Evolutionary conservation across 768 basidiomycete species (phyloP).

Genomic region (Pholiota microspora): DNA sequence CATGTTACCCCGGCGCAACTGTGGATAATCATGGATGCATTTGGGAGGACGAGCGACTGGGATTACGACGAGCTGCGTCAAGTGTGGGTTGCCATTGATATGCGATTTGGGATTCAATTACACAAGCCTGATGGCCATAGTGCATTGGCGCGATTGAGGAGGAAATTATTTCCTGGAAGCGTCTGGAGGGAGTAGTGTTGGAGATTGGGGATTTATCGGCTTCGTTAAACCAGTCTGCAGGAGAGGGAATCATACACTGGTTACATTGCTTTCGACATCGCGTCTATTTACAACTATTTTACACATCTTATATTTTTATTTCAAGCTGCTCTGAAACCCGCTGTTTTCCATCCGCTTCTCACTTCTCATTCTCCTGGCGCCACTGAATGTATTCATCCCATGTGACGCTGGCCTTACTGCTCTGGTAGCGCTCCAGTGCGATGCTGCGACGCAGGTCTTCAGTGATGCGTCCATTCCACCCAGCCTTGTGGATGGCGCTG

Average conservation of each 20-base stretch:
- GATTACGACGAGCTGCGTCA: slow-evolving; percentile 49
- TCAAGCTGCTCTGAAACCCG: not conserved
- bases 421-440: slow-evolving; percentile 81
- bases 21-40: slow-evolving; percentile 70
- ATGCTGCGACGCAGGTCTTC: slow-evolving; percentile 79
- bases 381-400: slow-evolving; percentile 82
- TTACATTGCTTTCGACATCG: not conserved
- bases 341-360: slow-evolving; percentile 3
- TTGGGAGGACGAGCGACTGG: slow-evolving; percentile 53
- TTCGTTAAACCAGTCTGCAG: not conserved
- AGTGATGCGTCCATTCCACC: slow-evolving; percentile 79
- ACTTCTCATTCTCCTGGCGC: slow-evolving; percentile 47
- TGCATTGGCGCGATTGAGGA: slow-evolving; percentile 40
- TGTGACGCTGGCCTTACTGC: slow-evolving; percentile 58
- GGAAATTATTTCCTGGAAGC: slow-evolving; percentile 30
- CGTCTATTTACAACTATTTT: slow-evolving; percentile 7
- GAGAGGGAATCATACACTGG: not conserved
- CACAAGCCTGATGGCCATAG: slow-evolving; percentile 35
- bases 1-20: slow-evolving; percentile 45
- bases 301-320: slow-evolving; percentile 4
- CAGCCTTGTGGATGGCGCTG: slow-evolving; percentile 91
- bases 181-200: not conserved
- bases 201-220: not conserved
- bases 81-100: slow-evolving; percentile 57
- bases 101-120: slow-evolving; percentile 46